Conservation (phyloP, 192 early-diverging fungal genomes). For the Oehlia diaphana region DNA sequence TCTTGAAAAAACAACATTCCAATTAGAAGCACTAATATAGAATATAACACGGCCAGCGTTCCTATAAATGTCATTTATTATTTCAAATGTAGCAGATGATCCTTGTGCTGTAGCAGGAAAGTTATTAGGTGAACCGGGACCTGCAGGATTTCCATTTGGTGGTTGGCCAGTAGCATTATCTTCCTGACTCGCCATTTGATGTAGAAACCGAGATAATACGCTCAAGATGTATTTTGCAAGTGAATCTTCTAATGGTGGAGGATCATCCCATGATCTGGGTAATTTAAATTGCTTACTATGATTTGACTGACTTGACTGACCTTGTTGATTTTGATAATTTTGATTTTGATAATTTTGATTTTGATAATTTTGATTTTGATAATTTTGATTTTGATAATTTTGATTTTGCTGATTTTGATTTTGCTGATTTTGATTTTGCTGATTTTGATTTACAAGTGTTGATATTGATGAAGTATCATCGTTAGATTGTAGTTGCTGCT, state of each 20-base stretch:
- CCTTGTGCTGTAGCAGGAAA: neutral
- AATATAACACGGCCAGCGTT: slow-evolving; percentile 81
- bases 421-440: neutral
- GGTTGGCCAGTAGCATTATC: slow-evolving; percentile 40
- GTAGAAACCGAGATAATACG: slow-evolving; percentile 64
- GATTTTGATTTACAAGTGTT: neutral
- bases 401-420: neutral
- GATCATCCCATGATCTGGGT: slow-evolving; percentile 49
- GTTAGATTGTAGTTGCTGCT: neutral
- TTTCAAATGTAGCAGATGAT: slow-evolving; percentile 45
- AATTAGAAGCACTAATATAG: slow-evolving; percentile 89
- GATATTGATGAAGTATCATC: slow-evolving; percentile 24
- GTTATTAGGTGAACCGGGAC: slow-evolving; percentile 25
- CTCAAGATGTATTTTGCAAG: slow-evolving; percentile 67
- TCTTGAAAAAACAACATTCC: slow-evolving; percentile 75
- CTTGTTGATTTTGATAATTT: neutral
- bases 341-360: too few relatives aligned
- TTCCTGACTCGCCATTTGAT: slow-evolving; percentile 51
- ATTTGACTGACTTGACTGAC: neutral
- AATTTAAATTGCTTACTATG: neutral
- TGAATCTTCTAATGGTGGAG: slow-evolving; percentile 73
- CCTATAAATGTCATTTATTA: slow-evolving; percentile 75
- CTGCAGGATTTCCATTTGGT: slow-evolving; percentile 36
- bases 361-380: too few relatives aligned
- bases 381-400: neutral